phyloP scores from a whole-genome alignment of 2,329 filamentous ascomycete species.

The Fusarium buxicola region DNA sequence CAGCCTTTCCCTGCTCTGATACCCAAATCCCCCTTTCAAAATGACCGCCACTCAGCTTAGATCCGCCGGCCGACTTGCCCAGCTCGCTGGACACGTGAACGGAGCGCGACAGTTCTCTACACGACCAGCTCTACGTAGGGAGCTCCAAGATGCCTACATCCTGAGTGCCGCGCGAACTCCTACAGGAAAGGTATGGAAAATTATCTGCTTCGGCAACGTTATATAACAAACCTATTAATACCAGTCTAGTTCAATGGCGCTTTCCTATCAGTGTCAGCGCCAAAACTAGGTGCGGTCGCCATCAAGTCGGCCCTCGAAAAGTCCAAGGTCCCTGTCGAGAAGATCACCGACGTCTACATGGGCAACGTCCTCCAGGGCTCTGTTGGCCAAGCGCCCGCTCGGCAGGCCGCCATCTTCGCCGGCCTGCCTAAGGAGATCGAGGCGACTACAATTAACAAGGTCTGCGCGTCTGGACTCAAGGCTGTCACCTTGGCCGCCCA shows the following conservation, averaged over 20 bases:
- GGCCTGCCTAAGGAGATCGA: slow-evolving; percentile 85
- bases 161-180: slow-evolving; percentile 90
- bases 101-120: slow-evolving; percentile 61
- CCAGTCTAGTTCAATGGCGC: slow-evolving; percentile 87
- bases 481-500: slow-evolving; percentile 90
- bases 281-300: slow-evolving; percentile 88
- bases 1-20: slow-evolving; percentile 15
- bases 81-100: slow-evolving; percentile 55
- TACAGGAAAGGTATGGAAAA: slow-evolving; percentile 78
- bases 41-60: slow-evolving; percentile 48
- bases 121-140: slow-evolving; percentile 61
- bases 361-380: slow-evolving; percentile 90
- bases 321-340: slow-evolving; percentile 81
- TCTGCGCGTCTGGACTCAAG: slow-evolving; percentile 95
- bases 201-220: background rate
- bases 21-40: slow-evolving; percentile 15
- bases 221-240: slow-evolving; percentile 1
- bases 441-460: slow-evolving; percentile 96
- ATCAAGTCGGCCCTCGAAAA: slow-evolving; percentile 93
- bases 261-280: slow-evolving; percentile 83
- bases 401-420: slow-evolving; percentile 90
- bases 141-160: slow-evolving; percentile 94
- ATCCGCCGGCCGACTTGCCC: slow-evolving; percentile 50
- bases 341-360: slow-evolving; percentile 96
- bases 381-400: slow-evolving; percentile 89